phyloP scores from a whole-genome alignment of 495 filamentous ascomycete species.

The Lindgomyces ingoldianus region DNA sequence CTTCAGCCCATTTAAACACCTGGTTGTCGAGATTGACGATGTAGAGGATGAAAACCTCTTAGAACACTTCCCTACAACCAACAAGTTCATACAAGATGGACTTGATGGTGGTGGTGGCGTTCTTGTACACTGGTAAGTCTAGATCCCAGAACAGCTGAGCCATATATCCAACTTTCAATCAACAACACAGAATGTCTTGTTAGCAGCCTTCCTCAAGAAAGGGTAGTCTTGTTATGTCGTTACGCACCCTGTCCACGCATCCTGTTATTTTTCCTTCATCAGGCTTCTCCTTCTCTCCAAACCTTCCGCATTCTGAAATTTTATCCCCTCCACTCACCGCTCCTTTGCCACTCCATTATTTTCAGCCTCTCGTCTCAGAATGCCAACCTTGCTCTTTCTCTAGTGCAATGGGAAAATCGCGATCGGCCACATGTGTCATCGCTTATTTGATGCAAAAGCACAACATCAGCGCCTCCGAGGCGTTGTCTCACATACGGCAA shows the following conservation, averaged over 20 bases:
- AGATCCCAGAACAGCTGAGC: conserved; percentile 34
- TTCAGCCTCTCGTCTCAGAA: conserved; percentile 27
- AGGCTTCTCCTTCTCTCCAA: background rate
- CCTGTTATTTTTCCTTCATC: background rate
- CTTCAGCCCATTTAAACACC: conserved; percentile 64
- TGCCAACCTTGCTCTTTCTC: conserved; percentile 33
- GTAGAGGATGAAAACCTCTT: conserved; percentile 82
- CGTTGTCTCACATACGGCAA: conserved; percentile 63
- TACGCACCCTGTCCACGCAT: conserved; percentile 8
- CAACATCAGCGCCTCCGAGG: conserved; percentile 58
- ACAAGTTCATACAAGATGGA: conserved; percentile 79
- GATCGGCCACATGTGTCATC: conserved; percentile 79
- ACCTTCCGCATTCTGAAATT: conserved; percentile 24
- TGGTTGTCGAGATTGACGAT: conserved; percentile 83
- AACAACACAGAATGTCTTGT: conserved; percentile 37
- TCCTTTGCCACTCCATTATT: conserved; percentile 35
- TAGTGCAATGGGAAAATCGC: conserved; percentile 95
- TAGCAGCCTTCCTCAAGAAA: conserved; percentile 40
- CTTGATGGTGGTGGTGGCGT: conserved; percentile 67
- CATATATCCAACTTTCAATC: conserved; percentile 39
- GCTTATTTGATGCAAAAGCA: conserved; percentile 78
- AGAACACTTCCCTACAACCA: conserved; percentile 71
- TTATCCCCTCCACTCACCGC: conserved; percentile 26
- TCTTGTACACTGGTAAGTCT: conserved; percentile 71
- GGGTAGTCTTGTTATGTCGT: background rate